phyloP scores from a whole-genome alignment of 768 basidiomycete genomes.

The Mycena maculata region DNA sequence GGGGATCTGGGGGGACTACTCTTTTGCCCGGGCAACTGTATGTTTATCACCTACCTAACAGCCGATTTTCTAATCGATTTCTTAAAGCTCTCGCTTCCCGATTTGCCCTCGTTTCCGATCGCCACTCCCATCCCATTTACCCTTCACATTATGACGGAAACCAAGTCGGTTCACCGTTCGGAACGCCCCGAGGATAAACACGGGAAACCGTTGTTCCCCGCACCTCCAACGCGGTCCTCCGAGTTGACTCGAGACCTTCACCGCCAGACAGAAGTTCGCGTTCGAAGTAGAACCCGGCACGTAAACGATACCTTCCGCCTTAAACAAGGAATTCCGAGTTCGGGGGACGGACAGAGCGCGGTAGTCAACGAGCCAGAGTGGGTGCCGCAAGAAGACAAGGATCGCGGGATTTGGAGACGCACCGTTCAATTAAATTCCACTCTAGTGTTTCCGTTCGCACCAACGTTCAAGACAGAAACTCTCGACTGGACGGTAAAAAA shows the following conservation, averaged over 20 bases:
- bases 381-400: conserved; percentile 1
- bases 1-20: conserved; percentile 31
- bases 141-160: conserved; percentile 23
- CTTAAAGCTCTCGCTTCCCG: conserved; percentile 18
- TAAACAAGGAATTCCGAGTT: not conserved
- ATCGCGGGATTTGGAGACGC: conserved; percentile 10
- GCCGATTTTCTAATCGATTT: not conserved
- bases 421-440: not conserved
- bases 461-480: conserved; percentile 1
- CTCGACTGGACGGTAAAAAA: conserved; percentile 9
- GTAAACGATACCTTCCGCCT: not conserved
- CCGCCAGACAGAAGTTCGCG: not conserved
- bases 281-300: not conserved
- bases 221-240: conserved; percentile 1
- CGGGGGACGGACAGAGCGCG: no score
- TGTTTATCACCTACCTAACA: not conserved
- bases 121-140: conserved; percentile 24
- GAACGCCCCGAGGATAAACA: conserved; percentile 29
- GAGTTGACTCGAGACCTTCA: not conserved
- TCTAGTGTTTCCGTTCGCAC: not conserved
- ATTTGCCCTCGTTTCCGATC: conserved; percentile 15
- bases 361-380: conserved; percentile 4
- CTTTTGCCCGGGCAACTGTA: conserved; percentile 17
- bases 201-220: conserved; percentile 27
- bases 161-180: conserved; percentile 19